phyloP scores from a whole-genome alignment of 2,329 filamentous ascomycete genomes.

The Pseudogymnoascus sp. region DNA sequence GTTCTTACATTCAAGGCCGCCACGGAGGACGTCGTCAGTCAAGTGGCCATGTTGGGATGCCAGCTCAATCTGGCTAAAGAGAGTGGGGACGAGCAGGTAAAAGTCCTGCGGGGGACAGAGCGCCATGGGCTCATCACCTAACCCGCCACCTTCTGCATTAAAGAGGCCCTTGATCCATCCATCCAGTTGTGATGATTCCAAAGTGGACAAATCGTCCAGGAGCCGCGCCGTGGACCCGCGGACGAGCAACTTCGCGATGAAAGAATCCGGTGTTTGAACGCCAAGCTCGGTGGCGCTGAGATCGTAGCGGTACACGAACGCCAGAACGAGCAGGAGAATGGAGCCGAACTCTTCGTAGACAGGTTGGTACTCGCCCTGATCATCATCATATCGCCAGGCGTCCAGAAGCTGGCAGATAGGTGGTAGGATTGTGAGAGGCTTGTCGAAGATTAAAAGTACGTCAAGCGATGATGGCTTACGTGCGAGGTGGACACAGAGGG shows the following conservation, averaged over 20 bases:
- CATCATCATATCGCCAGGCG: slow-evolving; percentile 72
- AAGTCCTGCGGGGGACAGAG: slow-evolving; percentile 77
- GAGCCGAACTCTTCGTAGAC: slow-evolving; percentile 81
- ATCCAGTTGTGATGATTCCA: slow-evolving; percentile 50
- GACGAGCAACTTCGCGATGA: slow-evolving; percentile 58
- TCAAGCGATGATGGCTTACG: slow-evolving; percentile 65
- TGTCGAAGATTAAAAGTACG: slow-evolving; percentile 67
- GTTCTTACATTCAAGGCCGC: slow-evolving; percentile 64
- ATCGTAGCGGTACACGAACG: slow-evolving; percentile 68
- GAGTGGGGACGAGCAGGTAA: slow-evolving; percentile 65
- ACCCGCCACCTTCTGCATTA: slow-evolving; percentile 62
- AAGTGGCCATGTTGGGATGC: slow-evolving; percentile 59
- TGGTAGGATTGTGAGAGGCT: slow-evolving; percentile 58
- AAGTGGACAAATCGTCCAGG: slow-evolving; percentile 51
- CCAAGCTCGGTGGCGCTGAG: slow-evolving; percentile 58
- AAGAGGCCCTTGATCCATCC: slow-evolving; percentile 45
- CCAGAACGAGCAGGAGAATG: slow-evolving; percentile 63
- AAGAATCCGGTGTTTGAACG: slow-evolving; percentile 49
- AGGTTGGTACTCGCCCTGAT: slow-evolving; percentile 76
- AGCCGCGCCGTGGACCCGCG: slow-evolving; percentile 49
- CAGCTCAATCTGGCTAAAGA: slow-evolving; percentile 67
- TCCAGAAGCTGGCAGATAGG: slow-evolving; percentile 70
- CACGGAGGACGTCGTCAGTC: slow-evolving; percentile 61
- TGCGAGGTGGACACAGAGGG: slow-evolving; percentile 63
- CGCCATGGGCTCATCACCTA: slow-evolving; percentile 73